Base-by-base conservation (phyloP, 257 asterid species). In the Primulina tabacum region DNA sequence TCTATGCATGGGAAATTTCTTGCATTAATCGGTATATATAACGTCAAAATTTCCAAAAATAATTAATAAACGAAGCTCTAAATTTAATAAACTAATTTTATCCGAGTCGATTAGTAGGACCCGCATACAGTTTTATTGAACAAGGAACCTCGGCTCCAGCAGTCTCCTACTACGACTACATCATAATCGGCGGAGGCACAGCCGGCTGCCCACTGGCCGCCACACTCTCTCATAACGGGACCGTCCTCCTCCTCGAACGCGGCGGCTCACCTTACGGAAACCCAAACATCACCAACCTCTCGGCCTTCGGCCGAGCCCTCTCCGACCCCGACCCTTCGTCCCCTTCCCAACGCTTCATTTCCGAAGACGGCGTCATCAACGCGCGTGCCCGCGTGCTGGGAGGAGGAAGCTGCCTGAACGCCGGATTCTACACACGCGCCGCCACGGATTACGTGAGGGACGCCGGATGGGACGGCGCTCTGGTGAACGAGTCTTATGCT, bases 191-290 rank as follows among this genome's bases (percentile, higher is more conserved):
- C 18, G 95, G 96, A 7, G 96, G 92, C 62, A 89, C 96, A 52
- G 87, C 95, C 66, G 95, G 96, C 75, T 86, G 96, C 76, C 96
- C 96, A n/a, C 43, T 87, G 9, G 96, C 96, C 75, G 85, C 95
- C 82, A 87, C 96, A 8, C 95, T 89, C 11, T 89, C 96, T 18
- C 89, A 84, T 12, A 86, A 79, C 55, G 75, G 77, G 34, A 64
- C 62, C 63, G 96, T 89, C 17, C 84, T 89, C 69, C 86, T 87
- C 75, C 95, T 89, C 11, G 96, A 89, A 50, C 95, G 96, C 1
- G 96, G 96, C 47, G 82, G 90, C 57, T 83, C 92, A 0, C 96
- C 96, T 0, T 89, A 87, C 60, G 86, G 89, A 17, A 79, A 89
- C 75, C 85, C 90, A 3, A 87, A 89, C 80, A 87, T 89, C 75